Percentiles rank a stretch among this genome's conserved stretches.
Conservation (phyloP, 306 rosid species). For the Vicia villosa region DNA sequence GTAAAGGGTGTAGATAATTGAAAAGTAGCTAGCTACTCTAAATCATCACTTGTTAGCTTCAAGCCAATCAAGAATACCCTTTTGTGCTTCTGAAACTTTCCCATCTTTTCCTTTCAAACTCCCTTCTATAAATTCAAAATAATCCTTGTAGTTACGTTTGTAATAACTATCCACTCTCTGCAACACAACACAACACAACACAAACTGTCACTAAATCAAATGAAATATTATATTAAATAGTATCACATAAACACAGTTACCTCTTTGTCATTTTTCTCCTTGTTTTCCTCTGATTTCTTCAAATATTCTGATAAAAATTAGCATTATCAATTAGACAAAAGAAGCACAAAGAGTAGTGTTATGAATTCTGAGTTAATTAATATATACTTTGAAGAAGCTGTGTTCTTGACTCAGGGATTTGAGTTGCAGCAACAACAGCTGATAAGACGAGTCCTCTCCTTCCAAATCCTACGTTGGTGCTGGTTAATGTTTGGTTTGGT, state of each 20-base stretch:
- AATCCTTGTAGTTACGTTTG: conserved; percentile 93
- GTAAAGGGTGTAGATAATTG: conserved; percentile 10
- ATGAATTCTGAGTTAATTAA: not conserved
- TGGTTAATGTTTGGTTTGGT: conserved; percentile 19
- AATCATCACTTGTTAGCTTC: conserved; percentile 52
- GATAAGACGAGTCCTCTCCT: conserved; percentile 72
- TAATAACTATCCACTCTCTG: conserved; percentile 87
- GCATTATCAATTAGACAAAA: conserved; percentile 2
- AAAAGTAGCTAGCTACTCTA: not conserved
- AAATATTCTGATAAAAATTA: conserved; percentile 58
- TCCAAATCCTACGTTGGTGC: conserved; percentile 44
- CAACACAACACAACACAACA: not conserved
- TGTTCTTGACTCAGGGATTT: conserved; percentile 62
- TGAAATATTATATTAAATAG: not conserved
- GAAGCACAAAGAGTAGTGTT: not conserved
- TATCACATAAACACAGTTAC: conserved; percentile 33
- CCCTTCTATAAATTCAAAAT: conserved; percentile 81
- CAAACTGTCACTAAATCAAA: not conserved
- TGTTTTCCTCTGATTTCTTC: conserved; percentile 89
- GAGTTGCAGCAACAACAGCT: conserved; percentile 52
- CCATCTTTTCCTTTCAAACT: conserved; percentile 50
- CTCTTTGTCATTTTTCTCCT: conserved; percentile 89
- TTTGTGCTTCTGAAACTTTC: conserved; percentile 73
- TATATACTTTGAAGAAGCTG: conserved; percentile 71
- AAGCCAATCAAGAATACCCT: conserved; percentile 89